Conservation (phyloP, 176 grass and related monocot genomes). For the Cymbopogon citratus region DNA sequence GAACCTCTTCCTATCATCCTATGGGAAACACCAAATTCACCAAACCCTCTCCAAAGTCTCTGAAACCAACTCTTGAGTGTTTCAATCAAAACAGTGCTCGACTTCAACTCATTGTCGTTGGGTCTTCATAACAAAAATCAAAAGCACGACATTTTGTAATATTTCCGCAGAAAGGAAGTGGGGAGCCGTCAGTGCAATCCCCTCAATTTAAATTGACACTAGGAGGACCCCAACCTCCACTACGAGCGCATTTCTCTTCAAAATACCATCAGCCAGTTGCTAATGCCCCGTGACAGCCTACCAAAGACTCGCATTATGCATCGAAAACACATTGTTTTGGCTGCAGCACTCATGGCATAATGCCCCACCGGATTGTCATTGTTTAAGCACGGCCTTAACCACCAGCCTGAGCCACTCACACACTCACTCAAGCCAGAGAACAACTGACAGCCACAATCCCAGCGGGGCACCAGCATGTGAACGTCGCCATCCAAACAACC, state of each 20-base stretch:
- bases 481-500: conserved; percentile 44
- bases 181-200: not conserved
- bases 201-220: not conserved
- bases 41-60: not conserved
- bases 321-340: conserved; percentile 14
- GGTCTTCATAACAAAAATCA: not conserved
- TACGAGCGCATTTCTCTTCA: not conserved
- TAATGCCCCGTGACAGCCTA: conserved; percentile 35
- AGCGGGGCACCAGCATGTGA: conserved; percentile 39
- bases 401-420: conserved; percentile 5
- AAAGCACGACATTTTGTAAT: not conserved
- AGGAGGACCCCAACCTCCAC: conserved; percentile 24
- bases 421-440: conserved; percentile 23
- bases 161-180: not conserved
- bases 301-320: not conserved
- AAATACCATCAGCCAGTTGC: not conserved
- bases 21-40: not conserved
- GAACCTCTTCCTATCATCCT: not conserved
- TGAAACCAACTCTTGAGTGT: not conserved
- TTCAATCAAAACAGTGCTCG: not conserved
- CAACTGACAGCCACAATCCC: conserved; percentile 7
- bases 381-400: conserved; percentile 23
- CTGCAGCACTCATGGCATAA: not conserved
- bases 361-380: conserved; percentile 24
- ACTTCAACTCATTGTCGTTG: not conserved